phyloP scores from a whole-genome alignment of 371 early-diverging fungal species.

The Entomophthora muscae region DNA sequence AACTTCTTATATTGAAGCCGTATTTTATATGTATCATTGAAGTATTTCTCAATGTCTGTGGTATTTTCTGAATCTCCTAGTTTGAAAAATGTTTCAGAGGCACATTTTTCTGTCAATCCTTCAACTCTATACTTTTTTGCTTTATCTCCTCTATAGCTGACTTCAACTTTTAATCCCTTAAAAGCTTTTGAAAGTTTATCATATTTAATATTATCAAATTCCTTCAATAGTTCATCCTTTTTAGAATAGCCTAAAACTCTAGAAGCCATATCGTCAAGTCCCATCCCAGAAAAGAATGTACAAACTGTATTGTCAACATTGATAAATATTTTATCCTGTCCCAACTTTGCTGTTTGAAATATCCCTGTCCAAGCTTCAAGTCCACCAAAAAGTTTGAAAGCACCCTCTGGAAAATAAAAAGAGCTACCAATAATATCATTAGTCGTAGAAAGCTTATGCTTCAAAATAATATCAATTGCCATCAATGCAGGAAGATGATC shows the following conservation, averaged over 20 bases:
- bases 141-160: conserved; percentile 49
- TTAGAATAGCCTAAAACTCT: conserved; percentile 36
- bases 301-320: conserved; percentile 78
- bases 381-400: conserved; percentile 37
- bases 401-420: conserved; percentile 58
- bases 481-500: conserved; percentile 37
- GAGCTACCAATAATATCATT: conserved; percentile 66
- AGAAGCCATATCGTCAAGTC: conserved; percentile 31
- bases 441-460: conserved; percentile 45
- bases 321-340: conserved; percentile 39
- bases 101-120: conserved; percentile 40
- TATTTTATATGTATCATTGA: conserved; percentile 38
- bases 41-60: conserved; percentile 57
- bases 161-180: conserved; percentile 44
- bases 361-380: conserved; percentile 85
- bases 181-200: conserved; percentile 41
- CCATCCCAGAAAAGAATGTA: conserved; percentile 60
- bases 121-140: conserved; percentile 41
- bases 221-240: conserved; percentile 40
- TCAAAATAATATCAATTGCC: conserved; percentile 63
- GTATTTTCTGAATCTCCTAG: conserved; percentile 20
- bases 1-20: conserved; percentile 51
- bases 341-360: conserved; percentile 65
- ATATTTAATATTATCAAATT: conserved; percentile 33
- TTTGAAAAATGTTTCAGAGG: conserved; percentile 43